Evolutionary conservation across 768 basidiomycete genomes (phyloP).

Genomic region (Sistotremastrum suecicum): DNA sequence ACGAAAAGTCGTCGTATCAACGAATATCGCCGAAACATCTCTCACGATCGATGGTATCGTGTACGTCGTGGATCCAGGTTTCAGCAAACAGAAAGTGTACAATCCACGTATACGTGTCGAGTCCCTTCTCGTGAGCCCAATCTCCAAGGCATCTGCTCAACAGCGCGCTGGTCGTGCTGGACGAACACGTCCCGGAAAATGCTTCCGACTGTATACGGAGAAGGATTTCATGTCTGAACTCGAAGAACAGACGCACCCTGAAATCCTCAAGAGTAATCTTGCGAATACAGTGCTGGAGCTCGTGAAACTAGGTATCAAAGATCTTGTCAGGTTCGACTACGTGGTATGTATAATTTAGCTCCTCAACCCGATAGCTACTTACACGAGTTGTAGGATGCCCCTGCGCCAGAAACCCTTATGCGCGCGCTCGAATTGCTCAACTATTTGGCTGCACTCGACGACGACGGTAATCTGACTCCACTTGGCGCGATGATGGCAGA

Average conservation of each 20-base stretch:
- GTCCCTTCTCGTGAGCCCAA: constrained; percentile 82
- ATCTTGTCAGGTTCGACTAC: constrained; percentile 79
- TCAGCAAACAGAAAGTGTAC: constrained; percentile 97
- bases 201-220: constrained; percentile 93
- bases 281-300: constrained; percentile 89
- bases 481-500: constrained; percentile 92
- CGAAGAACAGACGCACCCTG: constrained; percentile 95
- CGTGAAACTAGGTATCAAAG: constrained; percentile 90
- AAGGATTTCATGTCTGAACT: constrained; percentile 93
- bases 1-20: constrained; percentile 88
- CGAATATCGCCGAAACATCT: constrained; percentile 96
- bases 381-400: constrained; percentile 42
- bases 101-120: constrained; percentile 96
- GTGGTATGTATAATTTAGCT: constrained; percentile 23
- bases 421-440: constrained; percentile 89
- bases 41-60: constrained; percentile 98
- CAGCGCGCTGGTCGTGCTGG: constrained; percentile 95
- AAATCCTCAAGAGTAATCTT: constrained; percentile 87
- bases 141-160: constrained; percentile 93
- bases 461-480: constrained; percentile 81
- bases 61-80: constrained; percentile 97
- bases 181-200: constrained; percentile 91
- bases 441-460: constrained; percentile 83
- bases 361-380: neutral
- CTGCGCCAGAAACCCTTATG: constrained; percentile 94